A percentile compares a stretch with the other conserved stretches of the same genome.
phyloP scores from a whole-genome alignment of 2,329 filamentous ascomycete genomes.

The Paecilomyces niveus region DNA sequence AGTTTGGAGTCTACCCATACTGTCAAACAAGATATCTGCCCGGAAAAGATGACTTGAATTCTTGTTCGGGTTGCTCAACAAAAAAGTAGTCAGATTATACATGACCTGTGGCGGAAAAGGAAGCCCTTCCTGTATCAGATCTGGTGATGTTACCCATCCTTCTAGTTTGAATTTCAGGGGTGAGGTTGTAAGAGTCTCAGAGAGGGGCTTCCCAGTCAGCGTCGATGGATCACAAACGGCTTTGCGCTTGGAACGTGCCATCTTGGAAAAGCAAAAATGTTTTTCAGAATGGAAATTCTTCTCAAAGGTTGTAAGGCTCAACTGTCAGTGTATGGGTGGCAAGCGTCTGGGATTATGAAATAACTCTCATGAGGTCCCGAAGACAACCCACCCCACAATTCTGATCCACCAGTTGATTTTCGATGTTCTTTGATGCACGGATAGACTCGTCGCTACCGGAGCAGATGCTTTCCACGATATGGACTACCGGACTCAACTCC shows the following conservation, averaged over 20 bases:
- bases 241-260: slow-evolving; percentile 6
- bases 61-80: slow-evolving; percentile 49
- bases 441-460: neutral
- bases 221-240: slow-evolving; percentile 13
- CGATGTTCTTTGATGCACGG: neutral
- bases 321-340: no score
- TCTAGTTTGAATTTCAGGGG: slow-evolving; percentile 11
- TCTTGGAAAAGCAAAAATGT: neutral
- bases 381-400: neutral
- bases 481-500: no score
- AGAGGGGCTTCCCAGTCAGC: slow-evolving; percentile 20
- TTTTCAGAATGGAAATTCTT: neutral
- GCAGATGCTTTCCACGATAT: neutral
- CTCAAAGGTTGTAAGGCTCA: neutral
- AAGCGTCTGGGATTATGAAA: neutral
- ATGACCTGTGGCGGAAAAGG: slow-evolving; percentile 23
- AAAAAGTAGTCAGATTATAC: slow-evolving; percentile 44
- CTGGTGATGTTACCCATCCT: slow-evolving; percentile 26
- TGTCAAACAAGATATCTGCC: slow-evolving; percentile 55
- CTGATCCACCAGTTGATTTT: neutral
- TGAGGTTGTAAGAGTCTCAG: slow-evolving; percentile 21
- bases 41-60: slow-evolving; percentile 53
- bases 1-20: slow-evolving; percentile 30
- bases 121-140: slow-evolving; percentile 19
- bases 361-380: neutral